phyloP scores from a whole-genome alignment of 352 stramenopile genomes.

The Peronospora belbahrii region DNA sequence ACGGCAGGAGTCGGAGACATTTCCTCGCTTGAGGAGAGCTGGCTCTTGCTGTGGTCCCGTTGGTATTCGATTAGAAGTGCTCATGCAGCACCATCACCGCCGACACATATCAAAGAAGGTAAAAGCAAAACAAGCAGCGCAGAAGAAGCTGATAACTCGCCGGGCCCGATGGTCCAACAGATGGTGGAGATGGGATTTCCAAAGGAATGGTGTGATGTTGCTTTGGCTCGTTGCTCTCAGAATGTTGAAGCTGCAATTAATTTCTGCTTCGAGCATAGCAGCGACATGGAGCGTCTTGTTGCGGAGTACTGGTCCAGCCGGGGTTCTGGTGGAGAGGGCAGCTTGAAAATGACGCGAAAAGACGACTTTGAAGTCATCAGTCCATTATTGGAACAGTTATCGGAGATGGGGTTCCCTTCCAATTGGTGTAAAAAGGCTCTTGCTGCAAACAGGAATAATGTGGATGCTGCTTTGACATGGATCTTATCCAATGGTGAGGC shows the following conservation, averaged over 20 bases:
- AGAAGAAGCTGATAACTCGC: conserved; percentile 23
- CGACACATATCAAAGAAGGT: conserved; percentile 8
- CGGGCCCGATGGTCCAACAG: conserved; percentile 77
- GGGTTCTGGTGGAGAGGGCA: conserved; percentile 14
- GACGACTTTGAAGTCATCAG: conserved; percentile 59
- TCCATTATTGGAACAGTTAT: conserved; percentile 79
- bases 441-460: conserved; percentile 82
- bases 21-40: conserved; percentile 69
- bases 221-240: conserved; percentile 74
- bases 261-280: conserved; percentile 90
- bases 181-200: conserved; percentile 93
- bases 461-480: conserved; percentile 89
- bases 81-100: conserved; percentile 31
- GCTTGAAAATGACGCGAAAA: conserved; percentile 26
- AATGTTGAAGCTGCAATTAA: conserved; percentile 89
- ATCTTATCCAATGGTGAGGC: conserved; percentile 89
- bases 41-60: conserved; percentile 68
- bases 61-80: conserved; percentile 58
- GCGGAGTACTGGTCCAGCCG: conserved; percentile 61
- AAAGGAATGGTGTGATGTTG: conserved; percentile 88
- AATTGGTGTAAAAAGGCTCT: conserved; percentile 90
- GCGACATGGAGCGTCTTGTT: conserved; percentile 86
- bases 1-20: conserved; percentile 61
- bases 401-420: conserved; percentile 90
- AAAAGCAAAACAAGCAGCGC: conserved; percentile 25